Conservation (phyloP, 371 early-diverging fungal genomes). For the Mortierella sp. region DNA sequence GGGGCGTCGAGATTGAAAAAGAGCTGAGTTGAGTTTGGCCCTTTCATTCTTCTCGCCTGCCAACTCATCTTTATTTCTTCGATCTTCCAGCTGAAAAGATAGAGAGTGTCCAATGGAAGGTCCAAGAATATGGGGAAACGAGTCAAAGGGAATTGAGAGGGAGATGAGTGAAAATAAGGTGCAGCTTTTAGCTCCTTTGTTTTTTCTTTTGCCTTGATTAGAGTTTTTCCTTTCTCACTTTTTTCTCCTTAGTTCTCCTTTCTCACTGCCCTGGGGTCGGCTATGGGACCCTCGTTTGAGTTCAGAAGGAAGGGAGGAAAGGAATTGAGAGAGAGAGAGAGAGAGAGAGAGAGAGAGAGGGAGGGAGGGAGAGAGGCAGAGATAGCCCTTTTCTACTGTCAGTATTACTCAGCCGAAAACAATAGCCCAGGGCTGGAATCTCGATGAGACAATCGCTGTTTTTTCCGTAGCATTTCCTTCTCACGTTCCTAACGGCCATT, state of each 20-base stretch:
- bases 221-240: background rate
- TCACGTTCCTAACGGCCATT: background rate
- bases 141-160: background rate
- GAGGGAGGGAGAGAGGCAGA: background rate
- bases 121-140: background rate
- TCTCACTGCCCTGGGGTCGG: background rate
- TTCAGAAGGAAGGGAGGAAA: background rate
- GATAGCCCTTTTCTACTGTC: background rate
- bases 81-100: background rate
- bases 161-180: background rate
- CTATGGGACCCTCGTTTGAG: background rate
- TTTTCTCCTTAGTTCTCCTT: background rate
- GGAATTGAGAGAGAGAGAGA: background rate
- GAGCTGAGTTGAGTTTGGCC: background rate
- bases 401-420: no score
- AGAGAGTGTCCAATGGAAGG: background rate
- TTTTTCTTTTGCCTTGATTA: background rate
- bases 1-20: no score
- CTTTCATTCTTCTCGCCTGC: background rate
- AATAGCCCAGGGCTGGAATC: no score
- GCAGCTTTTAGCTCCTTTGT: no score
- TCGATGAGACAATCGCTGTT: background rate
- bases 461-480: background rate
- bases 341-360: background rate
- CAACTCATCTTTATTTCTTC: background rate